A percentile compares a stretch with the other conserved stretches of the same genome.
Conservation (phyloP, 2,329 filamentous ascomycete genomes). For the Penicillium sp. region DNA sequence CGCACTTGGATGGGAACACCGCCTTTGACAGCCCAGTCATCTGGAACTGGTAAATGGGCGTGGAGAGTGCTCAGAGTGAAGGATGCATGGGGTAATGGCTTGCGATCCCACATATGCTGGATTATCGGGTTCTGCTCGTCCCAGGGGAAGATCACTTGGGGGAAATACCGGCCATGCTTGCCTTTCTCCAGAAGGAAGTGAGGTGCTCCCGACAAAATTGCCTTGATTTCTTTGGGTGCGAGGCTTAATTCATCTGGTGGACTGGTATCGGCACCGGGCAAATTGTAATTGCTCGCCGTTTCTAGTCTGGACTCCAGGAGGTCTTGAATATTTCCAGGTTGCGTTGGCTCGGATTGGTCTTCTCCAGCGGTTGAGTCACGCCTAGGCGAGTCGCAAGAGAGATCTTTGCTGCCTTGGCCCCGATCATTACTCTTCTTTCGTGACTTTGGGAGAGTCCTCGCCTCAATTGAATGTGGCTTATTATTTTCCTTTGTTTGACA, state of each 20-base stretch:
- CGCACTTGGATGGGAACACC: slow-evolving; percentile 27
- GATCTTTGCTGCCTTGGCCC: slow-evolving; percentile 1
- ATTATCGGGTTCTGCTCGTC: slow-evolving; percentile 41
- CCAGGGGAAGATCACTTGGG: slow-evolving; percentile 47
- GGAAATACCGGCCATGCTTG: slow-evolving; percentile 40
- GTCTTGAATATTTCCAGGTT: slow-evolving; percentile 31
- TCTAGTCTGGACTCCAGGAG: slow-evolving; percentile 26
- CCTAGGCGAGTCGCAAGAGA: slow-evolving; percentile 1
- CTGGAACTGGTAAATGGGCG: slow-evolving; percentile 45
- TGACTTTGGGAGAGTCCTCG: background rate
- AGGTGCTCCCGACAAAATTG: slow-evolving; percentile 45
- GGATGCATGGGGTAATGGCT: slow-evolving; percentile 41
- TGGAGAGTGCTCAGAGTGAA: slow-evolving; percentile 46
- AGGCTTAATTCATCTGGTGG: slow-evolving; percentile 12
- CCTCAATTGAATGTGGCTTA: background rate
- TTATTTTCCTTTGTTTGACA: background rate
- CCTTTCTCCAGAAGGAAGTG: slow-evolving; percentile 48
- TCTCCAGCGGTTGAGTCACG: slow-evolving; percentile 10
- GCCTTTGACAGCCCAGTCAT: slow-evolving; percentile 33
- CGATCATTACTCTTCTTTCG: background rate
- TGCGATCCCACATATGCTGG: slow-evolving; percentile 43
- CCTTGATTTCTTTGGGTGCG: slow-evolving; percentile 40
- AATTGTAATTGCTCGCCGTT: background rate
- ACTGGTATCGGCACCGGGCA: background rate
- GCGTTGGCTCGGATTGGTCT: slow-evolving; percentile 25